Evolutionary conservation across 495 filamentous ascomycete genomes (phyloP).

Genomic region (Friedmanniomyces simplex): DNA sequence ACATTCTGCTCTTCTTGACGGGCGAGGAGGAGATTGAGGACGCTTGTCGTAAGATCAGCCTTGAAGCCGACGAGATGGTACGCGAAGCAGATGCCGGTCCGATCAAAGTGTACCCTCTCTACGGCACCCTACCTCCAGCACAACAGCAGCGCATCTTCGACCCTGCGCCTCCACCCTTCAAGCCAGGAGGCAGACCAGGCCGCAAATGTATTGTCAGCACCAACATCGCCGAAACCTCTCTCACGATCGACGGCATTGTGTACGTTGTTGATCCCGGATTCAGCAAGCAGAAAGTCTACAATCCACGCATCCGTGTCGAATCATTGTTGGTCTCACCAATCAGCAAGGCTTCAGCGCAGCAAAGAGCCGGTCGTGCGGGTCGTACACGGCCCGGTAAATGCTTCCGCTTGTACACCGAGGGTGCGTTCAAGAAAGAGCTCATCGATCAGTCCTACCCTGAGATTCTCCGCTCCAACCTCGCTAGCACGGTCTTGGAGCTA

Average conservation of each 20-base stretch:
- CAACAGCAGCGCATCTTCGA: conserved; percentile 96
- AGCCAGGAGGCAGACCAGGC: conserved; percentile 69
- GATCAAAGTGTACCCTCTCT: conserved; percentile 82
- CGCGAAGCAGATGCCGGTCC: conserved; percentile 85
- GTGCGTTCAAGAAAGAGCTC: conserved; percentile 94
- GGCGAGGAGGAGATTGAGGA: conserved; percentile 99
- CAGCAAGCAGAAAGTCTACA: conserved; percentile 99
- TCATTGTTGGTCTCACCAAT: conserved; percentile 93
- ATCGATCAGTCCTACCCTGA: conserved; percentile 96
- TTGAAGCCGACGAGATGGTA: conserved; percentile 85
- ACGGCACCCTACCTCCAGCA: conserved; percentile 80
- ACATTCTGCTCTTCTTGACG: conserved; percentile 92
- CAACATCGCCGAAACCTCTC: conserved; percentile 94
- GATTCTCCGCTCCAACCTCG: conserved; percentile 85
- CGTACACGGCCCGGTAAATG: conserved; percentile 94
- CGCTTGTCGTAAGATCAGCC: conserved; percentile 75
- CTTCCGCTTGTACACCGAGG: conserved; percentile 91
- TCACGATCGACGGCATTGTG: conserved; percentile 98
- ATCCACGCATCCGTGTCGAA: conserved; percentile 90
- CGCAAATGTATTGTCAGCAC: conserved; percentile 94
- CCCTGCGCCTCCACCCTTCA: conserved; percentile 62
- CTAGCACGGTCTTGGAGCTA: conserved; percentile 87
- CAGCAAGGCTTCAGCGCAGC: conserved; percentile 96
- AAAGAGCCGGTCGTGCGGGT: conserved; percentile 60
- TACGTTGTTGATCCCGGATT: conserved; percentile 98